Conservation (phyloP, 75 land plant genomes). For the Pinus albicaulis region DNA sequence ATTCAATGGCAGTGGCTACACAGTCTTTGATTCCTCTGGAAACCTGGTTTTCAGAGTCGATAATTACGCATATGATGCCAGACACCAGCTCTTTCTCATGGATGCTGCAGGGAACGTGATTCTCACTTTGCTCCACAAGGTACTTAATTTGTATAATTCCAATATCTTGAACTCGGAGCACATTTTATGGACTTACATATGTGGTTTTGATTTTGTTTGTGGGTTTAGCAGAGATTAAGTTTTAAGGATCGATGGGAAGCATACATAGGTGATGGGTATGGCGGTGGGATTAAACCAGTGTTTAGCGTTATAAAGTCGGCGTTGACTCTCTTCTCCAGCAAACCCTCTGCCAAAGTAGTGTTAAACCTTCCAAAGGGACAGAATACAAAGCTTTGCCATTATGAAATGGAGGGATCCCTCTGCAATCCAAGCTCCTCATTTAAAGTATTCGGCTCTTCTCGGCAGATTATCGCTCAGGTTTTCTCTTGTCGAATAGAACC, state of each 20-base stretch:
- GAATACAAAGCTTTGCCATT: neutral
- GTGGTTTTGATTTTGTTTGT: neutral
- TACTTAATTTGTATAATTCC: neutral
- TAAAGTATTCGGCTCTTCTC: constrained; percentile 11
- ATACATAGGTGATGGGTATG: constrained; percentile 5
- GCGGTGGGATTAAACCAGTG: neutral
- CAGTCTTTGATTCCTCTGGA: constrained; percentile 33
- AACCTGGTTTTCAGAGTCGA: constrained; percentile 38
- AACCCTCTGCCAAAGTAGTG: neutral
- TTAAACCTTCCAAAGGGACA: neutral
- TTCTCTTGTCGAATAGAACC: neutral
- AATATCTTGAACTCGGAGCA: neutral
- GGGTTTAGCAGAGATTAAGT: constrained; percentile 19
- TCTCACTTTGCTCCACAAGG: constrained; percentile 27
- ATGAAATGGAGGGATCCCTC: neutral
- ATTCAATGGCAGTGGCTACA: constrained; percentile 35
- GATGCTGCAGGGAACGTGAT: constrained; percentile 30
- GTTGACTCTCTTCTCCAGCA: neutral
- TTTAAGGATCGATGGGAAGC: constrained; percentile 27
- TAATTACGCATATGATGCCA: constrained; percentile 23
- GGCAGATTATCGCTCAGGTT: constrained; percentile 23
- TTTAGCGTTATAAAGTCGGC: constrained; percentile 7
- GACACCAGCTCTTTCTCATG: constrained; percentile 30
- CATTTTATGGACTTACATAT: neutral
- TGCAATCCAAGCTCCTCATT: neutral